These are phyloP conservation scores for Macadamia integrifolia DNA, from an alignment of 164 flowering plant species.

Conservation along the genomic window DNA sequence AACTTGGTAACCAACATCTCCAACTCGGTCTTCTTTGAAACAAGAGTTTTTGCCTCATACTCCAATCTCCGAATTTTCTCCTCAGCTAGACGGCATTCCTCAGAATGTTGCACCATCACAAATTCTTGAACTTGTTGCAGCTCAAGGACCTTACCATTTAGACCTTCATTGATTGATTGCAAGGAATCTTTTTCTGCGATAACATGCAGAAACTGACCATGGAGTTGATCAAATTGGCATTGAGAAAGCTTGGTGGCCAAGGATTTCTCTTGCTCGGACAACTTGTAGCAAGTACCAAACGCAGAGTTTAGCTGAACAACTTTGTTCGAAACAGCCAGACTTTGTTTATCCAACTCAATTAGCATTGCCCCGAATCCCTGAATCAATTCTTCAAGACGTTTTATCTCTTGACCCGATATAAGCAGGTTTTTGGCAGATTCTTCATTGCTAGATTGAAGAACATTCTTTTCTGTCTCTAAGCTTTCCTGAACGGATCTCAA, in stretches of 20 bases:
- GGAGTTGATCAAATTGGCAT: conserved; percentile 38
- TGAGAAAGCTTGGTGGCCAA: conserved; percentile 43
- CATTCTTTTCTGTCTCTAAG: conserved; percentile 59
- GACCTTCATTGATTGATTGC: conserved; percentile 36
- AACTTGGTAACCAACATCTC: conserved; percentile 43
- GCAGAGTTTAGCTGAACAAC: conserved; percentile 46
- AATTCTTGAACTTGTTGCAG: conserved; percentile 64
- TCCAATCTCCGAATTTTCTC: conserved; percentile 60
- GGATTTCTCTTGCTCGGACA: conserved; percentile 50
- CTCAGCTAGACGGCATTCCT: conserved; percentile 60
- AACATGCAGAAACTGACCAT: conserved; percentile 27
- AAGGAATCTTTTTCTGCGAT: conserved; percentile 55
- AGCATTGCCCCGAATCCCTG: conserved; percentile 33
- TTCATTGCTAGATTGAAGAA: conserved; percentile 42
- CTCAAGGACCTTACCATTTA: conserved; percentile 46
- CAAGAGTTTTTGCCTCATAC: conserved; percentile 48
- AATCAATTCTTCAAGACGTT: conserved; percentile 40
- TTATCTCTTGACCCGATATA: conserved; percentile 43
- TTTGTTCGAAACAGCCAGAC: conserved; percentile 38
- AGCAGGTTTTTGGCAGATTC: conserved; percentile 37
- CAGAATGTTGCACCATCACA: conserved; percentile 61
- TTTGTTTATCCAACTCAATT: conserved; percentile 54
- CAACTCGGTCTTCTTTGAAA: conserved; percentile 49
- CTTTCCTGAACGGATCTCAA: conserved; percentile 36
- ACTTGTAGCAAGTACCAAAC: conserved; percentile 41